Evolutionary conservation across 2,329 filamentous ascomycete species (phyloP), one percentile per base, ranked within the genome.

Genomic region (Aureobasidium sp.): DNA sequence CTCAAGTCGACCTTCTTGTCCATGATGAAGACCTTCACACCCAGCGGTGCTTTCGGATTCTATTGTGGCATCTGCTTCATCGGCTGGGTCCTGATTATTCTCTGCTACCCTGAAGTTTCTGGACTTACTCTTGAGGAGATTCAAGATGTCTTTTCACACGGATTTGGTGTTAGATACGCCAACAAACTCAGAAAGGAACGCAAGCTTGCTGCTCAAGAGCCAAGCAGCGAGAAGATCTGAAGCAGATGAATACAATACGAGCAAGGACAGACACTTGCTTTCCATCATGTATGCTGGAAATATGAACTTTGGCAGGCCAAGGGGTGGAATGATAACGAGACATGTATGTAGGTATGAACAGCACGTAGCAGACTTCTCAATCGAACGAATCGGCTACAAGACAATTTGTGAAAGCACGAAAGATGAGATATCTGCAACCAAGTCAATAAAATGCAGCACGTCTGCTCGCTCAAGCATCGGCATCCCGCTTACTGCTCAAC

Each of bases 131-230:
- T 34, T 12, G 9, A 34, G 9, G 32, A 34, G 32, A 34, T 34
- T 10, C 32, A 34, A 34, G 32, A 34, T 9, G 32, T 34, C 32
- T 34, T 34, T 34, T 34, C 32, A 34, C 32, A 34, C 32, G 32
- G 9, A 12, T 34, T 34, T 34, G 32, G 32, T 34, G 32, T 34
- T 12, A 34, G 32, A 34, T 34, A 34, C 9, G 32, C 9, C 9
- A 34, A 34, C 9, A 34, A 34, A 10, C 32, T 34, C 32, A 34
- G 32, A 34, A 34, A 12, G 9, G 32, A 75, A 65, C 71, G 75
- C 66, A 75, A 72, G 68, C 50, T 52, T 39, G 50, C 50, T 39
- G 50, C 50, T 39, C 50, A 39, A 52, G 50, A 20, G 20, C 50
- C 32, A 5, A 10, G 1, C 2, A 52, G 27, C 50, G 34, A 39